Evolutionary conservation across 2,329 filamentous ascomycete species (phyloP).

Genomic region (Achaetomium macrosporum): DNA sequence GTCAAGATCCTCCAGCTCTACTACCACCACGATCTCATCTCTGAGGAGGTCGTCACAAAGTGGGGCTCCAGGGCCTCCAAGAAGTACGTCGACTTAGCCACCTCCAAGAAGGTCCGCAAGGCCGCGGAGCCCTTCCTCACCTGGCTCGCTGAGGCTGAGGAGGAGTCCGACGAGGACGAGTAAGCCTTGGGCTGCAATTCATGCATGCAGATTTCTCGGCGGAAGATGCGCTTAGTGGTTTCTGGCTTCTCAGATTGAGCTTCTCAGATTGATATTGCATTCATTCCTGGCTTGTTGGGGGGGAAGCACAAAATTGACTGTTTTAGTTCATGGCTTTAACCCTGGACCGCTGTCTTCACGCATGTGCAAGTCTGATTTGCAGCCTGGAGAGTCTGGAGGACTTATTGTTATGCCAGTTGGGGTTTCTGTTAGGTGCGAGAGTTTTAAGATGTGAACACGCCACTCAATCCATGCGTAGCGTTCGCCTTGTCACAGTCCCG

Average conservation of each 20-base stretch:
- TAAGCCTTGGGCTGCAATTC: conserved; percentile 10
- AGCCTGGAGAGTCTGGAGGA: not conserved
- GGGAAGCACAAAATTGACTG: not conserved
- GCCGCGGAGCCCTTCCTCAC: conserved; percentile 88
- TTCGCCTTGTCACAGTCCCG: no score
- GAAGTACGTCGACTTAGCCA: conserved; percentile 89
- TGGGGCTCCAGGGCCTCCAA: conserved; percentile 97
- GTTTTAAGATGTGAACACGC: not conserved
- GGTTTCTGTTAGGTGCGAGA: not conserved
- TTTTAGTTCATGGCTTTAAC: not conserved
- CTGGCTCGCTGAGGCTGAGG: conserved; percentile 86
- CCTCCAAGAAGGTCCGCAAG: conserved; percentile 93
- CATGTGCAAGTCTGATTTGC: no score
- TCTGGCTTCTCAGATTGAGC: not conserved
- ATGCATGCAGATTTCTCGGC: not conserved
- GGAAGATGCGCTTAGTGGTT: not conserved
- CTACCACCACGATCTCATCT: conserved; percentile 85
- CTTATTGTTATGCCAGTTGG: no score
- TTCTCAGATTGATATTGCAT: conserved; percentile 1
- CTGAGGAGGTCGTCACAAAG: conserved; percentile 79
- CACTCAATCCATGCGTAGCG: no score
- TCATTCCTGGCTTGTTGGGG: not conserved
- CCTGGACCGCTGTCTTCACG: not conserved
- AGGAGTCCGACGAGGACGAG: conserved; percentile 54
- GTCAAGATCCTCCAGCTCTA: conserved; percentile 83